These are phyloP conservation scores for Talaromyces proteolyticus DNA, from an alignment of 495 filamentous ascomycete species.

Conservation along the genomic window DNA sequence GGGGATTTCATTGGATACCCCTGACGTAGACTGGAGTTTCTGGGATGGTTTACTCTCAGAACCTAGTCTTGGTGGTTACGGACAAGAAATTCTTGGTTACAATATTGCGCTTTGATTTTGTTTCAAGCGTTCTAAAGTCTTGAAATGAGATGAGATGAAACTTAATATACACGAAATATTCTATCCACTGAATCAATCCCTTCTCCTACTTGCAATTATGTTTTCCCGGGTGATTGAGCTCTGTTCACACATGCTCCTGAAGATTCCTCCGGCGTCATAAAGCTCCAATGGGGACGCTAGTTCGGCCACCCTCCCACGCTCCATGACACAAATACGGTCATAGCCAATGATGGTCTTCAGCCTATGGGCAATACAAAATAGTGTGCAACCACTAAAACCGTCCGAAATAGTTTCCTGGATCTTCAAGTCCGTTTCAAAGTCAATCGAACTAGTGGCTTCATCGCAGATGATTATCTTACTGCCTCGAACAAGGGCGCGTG, in stretches of 20 bases:
- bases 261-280: constrained; percentile 13
- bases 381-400: constrained; percentile 13
- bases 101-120: neutral
- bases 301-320: constrained; percentile 16
- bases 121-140: neutral
- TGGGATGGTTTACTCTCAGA: neutral
- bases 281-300: constrained; percentile 13
- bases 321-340: constrained; percentile 21
- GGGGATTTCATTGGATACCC: neutral
- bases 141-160: neutral
- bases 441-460: constrained; percentile 19
- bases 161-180: neutral
- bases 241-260: constrained; percentile 13
- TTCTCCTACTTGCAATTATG: neutral
- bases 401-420: constrained; percentile 17
- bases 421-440: constrained; percentile 17
- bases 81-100: neutral
- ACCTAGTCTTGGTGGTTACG: neutral
- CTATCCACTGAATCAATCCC: neutral
- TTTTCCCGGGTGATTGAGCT: constrained; percentile 6
- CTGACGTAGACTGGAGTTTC: neutral
- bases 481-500: constrained; percentile 17
- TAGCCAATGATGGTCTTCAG: constrained; percentile 18
- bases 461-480: constrained; percentile 18
- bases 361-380: constrained; percentile 23